Conservation (phyloP, 192 early-diverging fungal genomes). For the Gigaspora rosea region DNA sequence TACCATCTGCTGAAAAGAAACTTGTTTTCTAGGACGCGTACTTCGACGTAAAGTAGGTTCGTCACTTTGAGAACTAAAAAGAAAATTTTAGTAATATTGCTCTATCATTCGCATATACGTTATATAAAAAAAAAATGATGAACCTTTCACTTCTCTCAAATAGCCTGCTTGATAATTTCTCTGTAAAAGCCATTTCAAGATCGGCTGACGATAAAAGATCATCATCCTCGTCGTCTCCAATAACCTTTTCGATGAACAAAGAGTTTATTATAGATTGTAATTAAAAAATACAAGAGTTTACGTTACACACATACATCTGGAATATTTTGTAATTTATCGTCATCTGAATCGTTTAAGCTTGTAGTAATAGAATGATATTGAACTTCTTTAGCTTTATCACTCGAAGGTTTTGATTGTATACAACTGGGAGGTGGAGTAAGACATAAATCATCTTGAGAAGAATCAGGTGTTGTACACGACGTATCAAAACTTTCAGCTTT, state of each 20-base stretch:
- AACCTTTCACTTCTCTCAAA: no score
- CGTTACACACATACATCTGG: constrained; percentile 2
- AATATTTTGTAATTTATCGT: constrained; percentile 5
- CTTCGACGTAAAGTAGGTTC: constrained; percentile 15
- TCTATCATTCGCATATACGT: background rate
- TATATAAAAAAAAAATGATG: background rate
- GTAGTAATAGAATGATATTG: background rate
- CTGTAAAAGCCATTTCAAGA: background rate
- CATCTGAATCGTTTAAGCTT: background rate
- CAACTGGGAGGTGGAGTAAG: background rate
- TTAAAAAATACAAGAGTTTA: background rate
- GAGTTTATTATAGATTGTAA: background rate
- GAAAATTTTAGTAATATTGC: background rate
- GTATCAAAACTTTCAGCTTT: background rate
- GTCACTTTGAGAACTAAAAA: background rate
- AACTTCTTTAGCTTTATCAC: no score
- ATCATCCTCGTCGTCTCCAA: constrained; percentile 12
- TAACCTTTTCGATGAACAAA: background rate
- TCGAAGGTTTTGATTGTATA: no score
- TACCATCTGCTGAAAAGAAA: background rate
- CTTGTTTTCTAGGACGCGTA: background rate
- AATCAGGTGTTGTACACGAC: background rate
- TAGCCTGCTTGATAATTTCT: background rate
- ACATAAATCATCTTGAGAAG: background rate
- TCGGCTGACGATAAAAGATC: background rate